Percentiles rank a stretch among this genome's conserved stretches.
Conservation (phyloP, 371 early-diverging fungal species). For the Phascolomyces articulosus region DNA sequence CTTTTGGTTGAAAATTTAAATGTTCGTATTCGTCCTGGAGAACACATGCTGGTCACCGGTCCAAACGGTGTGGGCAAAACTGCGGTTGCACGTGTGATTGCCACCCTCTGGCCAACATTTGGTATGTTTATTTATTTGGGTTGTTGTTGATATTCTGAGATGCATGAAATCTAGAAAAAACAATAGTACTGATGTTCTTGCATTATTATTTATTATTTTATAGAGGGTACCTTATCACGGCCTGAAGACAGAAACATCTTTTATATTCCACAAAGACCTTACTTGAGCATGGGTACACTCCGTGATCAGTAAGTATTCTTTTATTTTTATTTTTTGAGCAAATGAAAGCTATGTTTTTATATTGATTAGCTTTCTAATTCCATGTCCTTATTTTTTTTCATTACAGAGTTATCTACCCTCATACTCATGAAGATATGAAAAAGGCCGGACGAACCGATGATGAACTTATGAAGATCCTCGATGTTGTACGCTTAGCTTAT, state of each 20-base stretch:
- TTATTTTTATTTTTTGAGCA: no score
- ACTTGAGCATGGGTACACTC: conserved; percentile 82
- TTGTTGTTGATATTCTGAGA: neutral
- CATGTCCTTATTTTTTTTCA: neutral
- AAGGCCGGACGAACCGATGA: conserved; percentile 75
- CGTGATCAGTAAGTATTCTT: conserved; percentile 72
- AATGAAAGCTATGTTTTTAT: no score
- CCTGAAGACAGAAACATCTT: conserved; percentile 74
- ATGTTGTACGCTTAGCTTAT: conserved; percentile 71
- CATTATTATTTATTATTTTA: neutral
- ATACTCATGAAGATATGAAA: conserved; percentile 79
- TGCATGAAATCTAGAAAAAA: neutral
- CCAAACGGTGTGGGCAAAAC: conserved; percentile 88
- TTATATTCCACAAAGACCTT: conserved; percentile 91
- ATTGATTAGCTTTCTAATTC: neutral
- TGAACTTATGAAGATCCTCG: conserved; percentile 73
- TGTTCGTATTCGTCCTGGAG: conserved; percentile 66
- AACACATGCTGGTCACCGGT: conserved; percentile 75
- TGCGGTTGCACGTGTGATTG: conserved; percentile 79
- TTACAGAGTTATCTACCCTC: conserved; percentile 81
- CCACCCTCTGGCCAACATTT: conserved; percentile 89
- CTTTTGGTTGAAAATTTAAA: conserved; percentile 61
- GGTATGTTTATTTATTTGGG: conserved; percentile 28
- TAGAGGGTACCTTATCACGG: conserved; percentile 67
- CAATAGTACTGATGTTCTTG: neutral